Percentiles rank a stretch among this genome's conserved stretches.
Evolutionary conservation across 176 grass and related monocot genomes (phyloP).

Genomic region (Juncus effusus): DNA sequence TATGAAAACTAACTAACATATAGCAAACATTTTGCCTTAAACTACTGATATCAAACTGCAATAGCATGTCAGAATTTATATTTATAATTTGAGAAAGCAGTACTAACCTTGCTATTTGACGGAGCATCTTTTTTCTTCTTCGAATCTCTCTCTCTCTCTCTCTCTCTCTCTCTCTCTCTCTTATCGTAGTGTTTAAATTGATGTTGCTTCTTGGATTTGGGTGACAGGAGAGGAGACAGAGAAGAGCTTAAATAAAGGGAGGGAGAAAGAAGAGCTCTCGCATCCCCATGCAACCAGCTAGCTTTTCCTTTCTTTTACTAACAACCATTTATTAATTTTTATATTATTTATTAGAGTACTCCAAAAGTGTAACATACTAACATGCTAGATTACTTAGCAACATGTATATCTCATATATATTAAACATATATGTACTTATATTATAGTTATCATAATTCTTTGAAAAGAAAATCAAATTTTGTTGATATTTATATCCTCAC

Average conservation of each 20-base stretch:
- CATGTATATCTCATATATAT: too few relatives aligned
- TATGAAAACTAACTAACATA: too few relatives aligned
- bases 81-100: neutral
- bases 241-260: slow-evolving; percentile 27
- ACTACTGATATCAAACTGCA: neutral
- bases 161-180: slow-evolving; percentile 18
- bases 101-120: neutral
- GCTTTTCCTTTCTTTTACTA: slow-evolving; percentile 5
- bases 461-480: too few relatives aligned
- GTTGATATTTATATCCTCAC: too few relatives aligned
- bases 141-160: slow-evolving; percentile 6
- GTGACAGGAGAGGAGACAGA: neutral
- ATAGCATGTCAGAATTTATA: neutral
- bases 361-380: neutral
- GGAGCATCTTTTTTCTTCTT: neutral
- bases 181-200: neutral
- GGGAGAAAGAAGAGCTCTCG: neutral
- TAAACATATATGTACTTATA: too few relatives aligned
- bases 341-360: slow-evolving; percentile 13
- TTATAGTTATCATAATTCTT: too few relatives aligned
- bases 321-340: neutral
- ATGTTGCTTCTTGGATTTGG: neutral
- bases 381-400: too few relatives aligned
- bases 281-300: slow-evolving; percentile 19
- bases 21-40: too few relatives aligned